Base-by-base conservation (phyloP, 208 protist genomes). In the Acanthamoeba sp. region DNA sequence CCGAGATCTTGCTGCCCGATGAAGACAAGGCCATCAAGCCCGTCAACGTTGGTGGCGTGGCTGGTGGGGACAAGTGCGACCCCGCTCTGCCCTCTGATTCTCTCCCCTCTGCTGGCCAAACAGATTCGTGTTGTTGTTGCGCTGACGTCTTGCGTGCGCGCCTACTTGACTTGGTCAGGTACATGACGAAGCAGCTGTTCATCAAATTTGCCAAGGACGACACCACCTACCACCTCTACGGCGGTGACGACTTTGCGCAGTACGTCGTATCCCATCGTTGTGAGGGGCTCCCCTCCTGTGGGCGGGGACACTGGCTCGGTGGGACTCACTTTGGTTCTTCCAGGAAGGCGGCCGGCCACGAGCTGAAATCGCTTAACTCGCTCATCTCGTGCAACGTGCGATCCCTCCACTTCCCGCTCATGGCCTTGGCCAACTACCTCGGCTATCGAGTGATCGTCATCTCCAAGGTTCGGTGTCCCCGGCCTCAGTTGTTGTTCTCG, bases 171-270 rank as follows among this genome's bases (percentile, higher is more conserved):
- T 29, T 52, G 45, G 6, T 7, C 64, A 84, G 66, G 22, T 93
- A 82, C 38, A 84, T 94, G 48, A 94, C 78, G 5, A 73, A 42
- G 50, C 91, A 94, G 73, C 91, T 94, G 38, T 94, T 94, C 42
- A 89, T 94, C 71, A 94, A 94, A 73, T 94, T 94, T 18, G 91
- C 91, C 91, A 94, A 94, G 91, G 91, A 94, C 59, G 55, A 94
- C 48, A 48, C 78, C 0, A 42, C 34, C 0, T 89, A 89, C 38
- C 48, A 80, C 20, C 62, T 94, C 52, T 94, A 94, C 38, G 91
- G 91, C 14, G 42, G 91, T 4, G 91, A 94, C 27, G 91, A 94
- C 18, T 94, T 84, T 84, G 91, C 91, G 2, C 78, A 89, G 87
- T 89, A 89, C 82, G 22, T 29, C 2, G n/a, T 36, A 18, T 84